Percentiles rank a stretch among this genome's conserved stretches.
phyloP scores from a whole-genome alignment of 352 stramenopile genomes.

The Pythium aquatile region DNA sequence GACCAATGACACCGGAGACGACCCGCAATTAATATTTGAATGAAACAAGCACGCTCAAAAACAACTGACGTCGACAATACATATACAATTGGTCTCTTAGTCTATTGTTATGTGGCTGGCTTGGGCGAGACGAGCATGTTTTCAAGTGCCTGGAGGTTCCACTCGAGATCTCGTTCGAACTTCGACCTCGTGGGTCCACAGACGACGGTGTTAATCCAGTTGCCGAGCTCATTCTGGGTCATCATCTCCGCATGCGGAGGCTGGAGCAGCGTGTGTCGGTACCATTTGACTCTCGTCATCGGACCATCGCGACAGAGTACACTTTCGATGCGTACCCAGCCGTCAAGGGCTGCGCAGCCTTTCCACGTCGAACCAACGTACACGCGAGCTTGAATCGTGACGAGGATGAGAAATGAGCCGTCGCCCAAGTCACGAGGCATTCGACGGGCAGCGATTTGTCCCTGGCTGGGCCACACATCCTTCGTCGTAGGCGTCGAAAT shows the following conservation, averaged over 20 bases:
- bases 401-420: not conserved
- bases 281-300: slow-evolving; percentile 1
- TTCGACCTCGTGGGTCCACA: not conserved
- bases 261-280: not conserved
- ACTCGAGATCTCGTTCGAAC: not conserved
- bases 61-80: too few relatives aligned
- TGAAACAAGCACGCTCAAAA: too few relatives aligned
- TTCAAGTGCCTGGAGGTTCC: not conserved
- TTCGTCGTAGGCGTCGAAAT: not conserved
- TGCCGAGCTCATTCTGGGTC: not conserved
- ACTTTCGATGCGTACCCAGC: not conserved
- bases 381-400: not conserved
- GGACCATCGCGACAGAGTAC: not conserved
- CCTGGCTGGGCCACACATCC: not conserved
- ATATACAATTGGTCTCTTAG: too few relatives aligned
- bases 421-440: not conserved
- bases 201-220: not conserved
- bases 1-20: too few relatives aligned
- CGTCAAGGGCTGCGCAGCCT: not conserved
- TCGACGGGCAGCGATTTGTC: not conserved
- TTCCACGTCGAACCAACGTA: not conserved
- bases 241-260: not conserved
- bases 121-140: slow-evolving; percentile 3
- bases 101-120: not conserved
- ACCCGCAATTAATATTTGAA: too few relatives aligned